Conservation (phyloP, 2,329 filamentous ascomycete species). For the Cytospora paraplurivora region DNA sequence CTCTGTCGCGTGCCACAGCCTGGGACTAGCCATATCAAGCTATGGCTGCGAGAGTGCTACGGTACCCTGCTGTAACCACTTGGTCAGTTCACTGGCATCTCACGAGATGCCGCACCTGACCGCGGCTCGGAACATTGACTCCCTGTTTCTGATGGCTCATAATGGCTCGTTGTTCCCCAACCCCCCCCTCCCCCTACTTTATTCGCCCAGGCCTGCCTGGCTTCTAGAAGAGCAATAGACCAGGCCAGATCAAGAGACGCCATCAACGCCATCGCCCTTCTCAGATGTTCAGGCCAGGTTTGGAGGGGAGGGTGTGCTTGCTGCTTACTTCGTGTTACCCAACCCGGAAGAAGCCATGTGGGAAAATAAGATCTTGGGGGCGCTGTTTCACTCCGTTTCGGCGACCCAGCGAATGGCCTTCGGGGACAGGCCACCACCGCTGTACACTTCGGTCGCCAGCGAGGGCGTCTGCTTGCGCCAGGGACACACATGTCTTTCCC, state of each 20-base stretch:
- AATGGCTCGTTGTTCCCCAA: not conserved
- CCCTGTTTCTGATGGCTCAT: not conserved
- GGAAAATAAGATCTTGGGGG: slow-evolving; percentile 13
- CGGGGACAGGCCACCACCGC: slow-evolving; percentile 3
- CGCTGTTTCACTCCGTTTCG: slow-evolving; percentile 4
- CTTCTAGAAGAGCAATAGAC: not conserved
- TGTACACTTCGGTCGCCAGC: not conserved
- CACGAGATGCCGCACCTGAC: not conserved
- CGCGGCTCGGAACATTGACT: not conserved
- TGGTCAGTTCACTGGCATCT: not conserved
- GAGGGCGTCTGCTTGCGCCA: slow-evolving; percentile 18
- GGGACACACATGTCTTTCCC: not conserved
- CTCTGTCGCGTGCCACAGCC: not conserved
- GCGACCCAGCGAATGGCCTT: slow-evolving; percentile 11
- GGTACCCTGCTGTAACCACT: not conserved
- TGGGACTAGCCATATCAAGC: not conserved
- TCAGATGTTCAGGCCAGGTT: not conserved
- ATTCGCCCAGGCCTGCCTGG: not conserved
- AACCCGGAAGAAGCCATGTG: not conserved
- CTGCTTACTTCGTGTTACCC: slow-evolving; percentile 8
- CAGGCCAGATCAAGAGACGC: not conserved
- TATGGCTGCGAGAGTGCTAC: not conserved
- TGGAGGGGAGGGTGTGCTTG: not conserved
- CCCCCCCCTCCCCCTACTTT: not conserved
- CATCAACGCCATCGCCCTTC: not conserved